phyloP scores from a whole-genome alignment of 2,329 filamentous ascomycete genomes.

The Pyricularia sp. region DNA sequence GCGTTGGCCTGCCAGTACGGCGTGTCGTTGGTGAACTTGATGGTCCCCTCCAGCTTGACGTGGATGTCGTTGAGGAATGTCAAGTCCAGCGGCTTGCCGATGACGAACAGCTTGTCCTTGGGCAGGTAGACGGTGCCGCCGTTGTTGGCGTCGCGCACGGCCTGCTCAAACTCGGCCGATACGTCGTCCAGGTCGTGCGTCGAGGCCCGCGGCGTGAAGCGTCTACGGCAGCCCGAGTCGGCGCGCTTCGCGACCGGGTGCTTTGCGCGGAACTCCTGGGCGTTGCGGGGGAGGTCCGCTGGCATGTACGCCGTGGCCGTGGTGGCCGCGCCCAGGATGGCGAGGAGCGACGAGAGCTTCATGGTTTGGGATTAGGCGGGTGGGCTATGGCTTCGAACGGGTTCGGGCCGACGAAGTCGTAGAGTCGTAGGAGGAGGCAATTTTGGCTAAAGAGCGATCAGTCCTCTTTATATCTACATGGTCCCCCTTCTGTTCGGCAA shows the following conservation, averaged over 20 bases:
- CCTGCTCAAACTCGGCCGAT: constrained; percentile 42
- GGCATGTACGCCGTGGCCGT: constrained; percentile 17
- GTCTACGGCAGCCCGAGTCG: constrained; percentile 14
- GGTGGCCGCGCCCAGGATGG: constrained; percentile 11
- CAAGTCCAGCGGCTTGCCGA: constrained; percentile 49
- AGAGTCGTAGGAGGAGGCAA: background rate
- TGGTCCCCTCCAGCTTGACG: constrained; percentile 34
- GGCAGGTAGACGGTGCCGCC: constrained; percentile 47
- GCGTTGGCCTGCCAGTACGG: constrained; percentile 32
- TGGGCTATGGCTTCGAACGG: background rate
- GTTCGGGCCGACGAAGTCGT: background rate
- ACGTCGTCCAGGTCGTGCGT: constrained; percentile 34
- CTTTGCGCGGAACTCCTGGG: constrained; percentile 27
- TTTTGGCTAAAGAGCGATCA: background rate
- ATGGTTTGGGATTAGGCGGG: background rate
- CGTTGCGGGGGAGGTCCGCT: constrained; percentile 22
- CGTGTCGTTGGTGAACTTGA: constrained; percentile 35
- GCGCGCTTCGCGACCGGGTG: constrained; percentile 23
- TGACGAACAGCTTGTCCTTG: constrained; percentile 37
- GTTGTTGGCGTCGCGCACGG: constrained; percentile 29
- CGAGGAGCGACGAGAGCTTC: background rate
- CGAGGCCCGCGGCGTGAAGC: constrained; percentile 36
- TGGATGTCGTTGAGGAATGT: constrained; percentile 49
- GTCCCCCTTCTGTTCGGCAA: background rate
- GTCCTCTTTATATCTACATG: background rate